Evolutionary conservation across 2,329 filamentous ascomycete genomes (phyloP).

Genomic region (Neurospora sp.): DNA sequence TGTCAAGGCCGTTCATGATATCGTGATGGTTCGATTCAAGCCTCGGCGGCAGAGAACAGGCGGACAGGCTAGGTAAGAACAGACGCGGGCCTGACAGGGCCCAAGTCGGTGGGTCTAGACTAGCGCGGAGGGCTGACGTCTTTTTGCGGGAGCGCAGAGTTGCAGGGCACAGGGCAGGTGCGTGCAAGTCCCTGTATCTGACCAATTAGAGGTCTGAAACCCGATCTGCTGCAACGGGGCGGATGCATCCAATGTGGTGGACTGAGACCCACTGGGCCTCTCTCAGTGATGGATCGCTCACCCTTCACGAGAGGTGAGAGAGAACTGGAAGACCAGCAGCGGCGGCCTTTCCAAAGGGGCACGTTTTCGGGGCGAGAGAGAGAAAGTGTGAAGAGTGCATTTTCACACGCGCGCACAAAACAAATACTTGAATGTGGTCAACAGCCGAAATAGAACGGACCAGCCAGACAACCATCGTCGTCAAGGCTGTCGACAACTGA

Average conservation of each 20-base stretch:
- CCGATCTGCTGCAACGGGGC: neutral
- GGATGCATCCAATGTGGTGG: neutral
- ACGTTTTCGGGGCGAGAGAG: no score
- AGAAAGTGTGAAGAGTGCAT: slow-evolving; percentile 11
- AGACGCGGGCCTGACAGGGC: neutral
- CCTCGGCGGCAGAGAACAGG: neutral
- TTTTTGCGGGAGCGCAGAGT: neutral
- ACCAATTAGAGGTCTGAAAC: neutral
- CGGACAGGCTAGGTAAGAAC: neutral
- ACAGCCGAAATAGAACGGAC: slow-evolving; percentile 15
- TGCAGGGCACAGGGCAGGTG: neutral
- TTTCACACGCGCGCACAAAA: slow-evolving; percentile 14
- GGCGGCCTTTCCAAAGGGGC: no score
- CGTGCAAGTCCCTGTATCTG: neutral
- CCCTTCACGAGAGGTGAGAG: neutral
- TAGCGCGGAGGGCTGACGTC: neutral
- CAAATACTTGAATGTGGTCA: slow-evolving; percentile 17
- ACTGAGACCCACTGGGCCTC: neutral
- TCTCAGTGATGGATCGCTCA: neutral
- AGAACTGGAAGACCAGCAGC: no score
- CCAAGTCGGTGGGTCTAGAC: neutral
- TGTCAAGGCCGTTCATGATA: no score
- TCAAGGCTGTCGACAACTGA: neutral
- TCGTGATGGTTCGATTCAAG: neutral
- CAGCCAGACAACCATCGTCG: slow-evolving; percentile 12